phyloP scores from a whole-genome alignment of 148 eudicot genomes.

The Vaccinium vitisidaea region DNA sequence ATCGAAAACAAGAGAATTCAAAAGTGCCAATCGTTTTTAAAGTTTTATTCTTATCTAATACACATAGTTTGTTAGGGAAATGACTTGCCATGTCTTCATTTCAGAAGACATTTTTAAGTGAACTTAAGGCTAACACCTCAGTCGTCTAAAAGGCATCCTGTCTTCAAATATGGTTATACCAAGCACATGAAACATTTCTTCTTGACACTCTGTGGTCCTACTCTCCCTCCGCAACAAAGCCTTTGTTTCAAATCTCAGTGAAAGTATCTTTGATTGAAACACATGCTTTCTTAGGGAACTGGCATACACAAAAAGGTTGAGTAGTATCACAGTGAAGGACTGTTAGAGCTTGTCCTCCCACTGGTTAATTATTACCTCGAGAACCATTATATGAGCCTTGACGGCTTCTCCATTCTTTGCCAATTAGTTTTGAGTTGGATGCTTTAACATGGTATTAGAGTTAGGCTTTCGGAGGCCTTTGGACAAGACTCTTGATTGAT shows the following conservation, averaged over 20 bases:
- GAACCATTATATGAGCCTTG: too few species aligned
- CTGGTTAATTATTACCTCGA: too few species aligned
- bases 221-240: not conserved
- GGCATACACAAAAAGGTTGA: not conserved
- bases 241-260: not conserved
- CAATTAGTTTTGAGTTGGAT: too few species aligned
- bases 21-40: not conserved
- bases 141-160: not conserved
- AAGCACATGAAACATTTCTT: not conserved
- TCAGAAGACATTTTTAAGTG: not conserved
- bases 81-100: conserved; percentile 3
- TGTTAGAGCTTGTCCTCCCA: too few species aligned
- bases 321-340: not conserved
- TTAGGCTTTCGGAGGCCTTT: too few species aligned
- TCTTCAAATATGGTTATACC: not conserved
- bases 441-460: too few species aligned
- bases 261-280: not conserved
- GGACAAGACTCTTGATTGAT: too few species aligned
- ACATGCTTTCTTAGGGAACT: not conserved
- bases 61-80: not conserved
- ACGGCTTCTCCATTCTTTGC: too few species aligned
- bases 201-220: not conserved
- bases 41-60: not conserved
- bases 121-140: not conserved
- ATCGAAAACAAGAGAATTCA: too few species aligned